Percentiles rank a stretch among this genome's conserved stretches.
Evolutionary conservation across 148 eudicot species (phyloP).

Genomic region (Salicornia ramosissima): DNA sequence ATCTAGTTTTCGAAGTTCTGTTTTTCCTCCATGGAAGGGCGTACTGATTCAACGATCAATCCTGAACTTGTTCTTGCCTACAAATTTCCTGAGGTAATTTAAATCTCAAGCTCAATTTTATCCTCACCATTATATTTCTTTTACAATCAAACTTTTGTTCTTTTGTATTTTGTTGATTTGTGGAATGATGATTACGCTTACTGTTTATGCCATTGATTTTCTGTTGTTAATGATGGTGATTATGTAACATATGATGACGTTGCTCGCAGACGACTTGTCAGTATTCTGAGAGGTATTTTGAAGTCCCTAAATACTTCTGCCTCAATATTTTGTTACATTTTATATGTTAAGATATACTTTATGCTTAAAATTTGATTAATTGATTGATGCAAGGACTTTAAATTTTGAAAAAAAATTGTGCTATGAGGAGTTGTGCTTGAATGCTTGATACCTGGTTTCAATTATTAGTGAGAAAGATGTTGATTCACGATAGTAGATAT

Average conservation of each 20-base stretch:
- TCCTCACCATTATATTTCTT: neutral
- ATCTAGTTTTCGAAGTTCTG: neutral
- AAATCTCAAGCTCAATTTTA: neutral
- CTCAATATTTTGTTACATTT: neutral
- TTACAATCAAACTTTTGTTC: neutral
- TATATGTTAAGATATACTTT: neutral
- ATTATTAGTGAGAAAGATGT: too few relatives aligned
- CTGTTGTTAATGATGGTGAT: neutral
- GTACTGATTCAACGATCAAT: slow-evolving; percentile 31
- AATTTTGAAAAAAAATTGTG: neutral
- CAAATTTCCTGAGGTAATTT: slow-evolving; percentile 62
- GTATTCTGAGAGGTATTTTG: slow-evolving; percentile 58
- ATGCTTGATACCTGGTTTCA: too few relatives aligned
- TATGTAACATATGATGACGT: neutral
- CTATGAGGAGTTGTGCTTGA: neutral
- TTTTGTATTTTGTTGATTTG: neutral
- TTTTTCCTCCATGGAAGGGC: slow-evolving; percentile 15
- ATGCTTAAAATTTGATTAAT: neutral
- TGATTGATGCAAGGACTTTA: neutral
- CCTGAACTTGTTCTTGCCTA: slow-evolving; percentile 62
- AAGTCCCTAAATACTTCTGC: neutral
- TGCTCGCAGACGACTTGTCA: slow-evolving; percentile 40
- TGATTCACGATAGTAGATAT: too few relatives aligned
- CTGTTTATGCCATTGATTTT: neutral
- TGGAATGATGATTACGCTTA: neutral